phyloP scores from a whole-genome alignment of 2,329 filamentous ascomycete genomes.

The Aureobasidium sp. region DNA sequence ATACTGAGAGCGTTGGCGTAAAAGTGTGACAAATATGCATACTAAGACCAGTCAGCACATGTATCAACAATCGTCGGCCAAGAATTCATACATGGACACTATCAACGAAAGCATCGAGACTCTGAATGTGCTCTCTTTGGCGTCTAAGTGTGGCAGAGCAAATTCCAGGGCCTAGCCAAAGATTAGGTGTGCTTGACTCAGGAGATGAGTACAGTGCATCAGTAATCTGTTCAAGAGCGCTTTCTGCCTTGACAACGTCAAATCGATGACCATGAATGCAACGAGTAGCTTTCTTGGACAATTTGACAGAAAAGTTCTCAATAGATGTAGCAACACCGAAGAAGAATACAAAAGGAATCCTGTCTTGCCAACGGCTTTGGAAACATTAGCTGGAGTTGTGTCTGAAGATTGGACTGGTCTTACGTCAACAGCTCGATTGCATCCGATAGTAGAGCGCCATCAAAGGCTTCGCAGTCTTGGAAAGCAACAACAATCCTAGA shows the following conservation, averaged over 20 bases:
- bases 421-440: slow-evolving; percentile 61
- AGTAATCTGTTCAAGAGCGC: slow-evolving; percentile 66
- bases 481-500: slow-evolving; percentile 62
- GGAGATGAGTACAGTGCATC: slow-evolving; percentile 53
- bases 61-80: not conserved
- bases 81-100: slow-evolving; percentile 52
- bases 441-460: slow-evolving; percentile 61
- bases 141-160: slow-evolving; percentile 58
- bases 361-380: slow-evolving; percentile 57
- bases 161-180: slow-evolving; percentile 58
- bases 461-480: slow-evolving; percentile 77
- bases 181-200: slow-evolving; percentile 27
- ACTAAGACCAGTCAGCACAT: slow-evolving; percentile 41
- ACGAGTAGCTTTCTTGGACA: slow-evolving; percentile 60
- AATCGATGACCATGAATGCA: slow-evolving; percentile 64
- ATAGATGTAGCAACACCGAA: slow-evolving; percentile 77
- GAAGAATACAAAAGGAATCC: slow-evolving; percentile 67
- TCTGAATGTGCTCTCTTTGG: slow-evolving; percentile 69
- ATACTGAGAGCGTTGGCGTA: slow-evolving; percentile 69
- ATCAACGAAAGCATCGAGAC: slow-evolving; percentile 62
- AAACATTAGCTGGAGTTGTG: not conserved
- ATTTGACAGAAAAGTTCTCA: slow-evolving; percentile 66
- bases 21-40: slow-evolving; percentile 79
- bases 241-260: slow-evolving; percentile 64
- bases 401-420: slow-evolving; percentile 14